Conservation (phyloP, 495 filamentous ascomycete genomes). For the Tuber aestivum region DNA sequence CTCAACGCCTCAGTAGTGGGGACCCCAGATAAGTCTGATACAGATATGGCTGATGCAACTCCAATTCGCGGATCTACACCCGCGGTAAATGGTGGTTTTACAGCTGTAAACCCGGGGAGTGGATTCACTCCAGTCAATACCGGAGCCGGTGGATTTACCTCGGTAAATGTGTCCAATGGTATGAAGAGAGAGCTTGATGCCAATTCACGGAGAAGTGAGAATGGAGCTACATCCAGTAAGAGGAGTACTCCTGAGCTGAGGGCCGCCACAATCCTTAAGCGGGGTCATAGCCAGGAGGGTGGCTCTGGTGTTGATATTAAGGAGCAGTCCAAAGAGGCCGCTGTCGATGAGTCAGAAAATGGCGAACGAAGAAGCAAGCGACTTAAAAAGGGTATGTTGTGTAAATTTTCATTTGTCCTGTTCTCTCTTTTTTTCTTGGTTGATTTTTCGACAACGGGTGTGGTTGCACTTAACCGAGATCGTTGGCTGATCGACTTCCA, state of each 20-base stretch:
- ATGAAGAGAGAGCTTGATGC: conserved; percentile 41
- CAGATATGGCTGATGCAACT: conserved; percentile 43
- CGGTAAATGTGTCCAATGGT: conserved; percentile 49
- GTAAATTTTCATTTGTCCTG: conserved; percentile 23
- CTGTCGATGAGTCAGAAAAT: conserved; percentile 60
- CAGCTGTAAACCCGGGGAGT: conserved; percentile 61
- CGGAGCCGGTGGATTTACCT: conserved; percentile 53
- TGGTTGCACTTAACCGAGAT: conserved; percentile 35
- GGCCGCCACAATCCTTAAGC: conserved; percentile 63
- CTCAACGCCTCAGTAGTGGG: conserved; percentile 59
- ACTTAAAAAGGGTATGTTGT: conserved; percentile 74
- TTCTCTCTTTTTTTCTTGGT: conserved; percentile 32
- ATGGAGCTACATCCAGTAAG: conserved; percentile 41
- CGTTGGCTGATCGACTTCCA: conserved; percentile 45
- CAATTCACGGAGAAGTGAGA: conserved; percentile 48
- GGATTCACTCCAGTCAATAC: conserved; percentile 77
- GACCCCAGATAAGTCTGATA: conserved; percentile 44
- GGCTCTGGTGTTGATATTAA: conserved; percentile 28
- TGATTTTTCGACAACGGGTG: conserved; percentile 14
- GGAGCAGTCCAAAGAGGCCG: conserved; percentile 36
- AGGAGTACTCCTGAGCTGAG: conserved; percentile 51
- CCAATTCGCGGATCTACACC: conserved; percentile 41
- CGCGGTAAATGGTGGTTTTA: conserved; percentile 66
- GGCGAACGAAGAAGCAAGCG: conserved; percentile 85
- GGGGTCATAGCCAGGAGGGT: conserved; percentile 74